phyloP scores from a whole-genome alignment of 352 stramenopile species.

The Pythium coloratum region DNA sequence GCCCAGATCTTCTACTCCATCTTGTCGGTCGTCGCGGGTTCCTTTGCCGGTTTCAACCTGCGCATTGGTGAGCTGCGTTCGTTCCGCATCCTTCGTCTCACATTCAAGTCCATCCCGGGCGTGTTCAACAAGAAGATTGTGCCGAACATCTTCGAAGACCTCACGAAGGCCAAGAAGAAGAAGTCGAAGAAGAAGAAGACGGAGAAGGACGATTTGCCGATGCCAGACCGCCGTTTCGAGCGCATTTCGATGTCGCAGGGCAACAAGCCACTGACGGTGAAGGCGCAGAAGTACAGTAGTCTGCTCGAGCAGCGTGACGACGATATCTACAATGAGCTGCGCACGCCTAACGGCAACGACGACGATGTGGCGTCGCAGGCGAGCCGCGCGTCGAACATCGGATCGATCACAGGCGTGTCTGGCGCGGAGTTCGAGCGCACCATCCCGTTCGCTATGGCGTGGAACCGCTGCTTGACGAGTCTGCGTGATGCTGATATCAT shows the following conservation, averaged over 20 bases:
- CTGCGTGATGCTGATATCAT: constrained; percentile 83
- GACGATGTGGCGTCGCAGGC: constrained; percentile 37
- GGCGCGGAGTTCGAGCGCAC: constrained; percentile 83
- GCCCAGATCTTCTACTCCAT: constrained; percentile 87
- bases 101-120: constrained; percentile 85
- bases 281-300: constrained; percentile 82
- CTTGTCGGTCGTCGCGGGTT: constrained; percentile 75
- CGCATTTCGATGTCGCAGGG: constrained; percentile 81
- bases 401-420: constrained; percentile 74
- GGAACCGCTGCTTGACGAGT: constrained; percentile 78
- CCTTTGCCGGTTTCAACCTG: constrained; percentile 83
- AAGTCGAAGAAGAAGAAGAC: constrained; percentile 58
- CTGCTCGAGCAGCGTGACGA: constrained; percentile 51
- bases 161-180: constrained; percentile 66
- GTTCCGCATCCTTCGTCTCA: constrained; percentile 78
- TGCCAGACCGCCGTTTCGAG: constrained; percentile 80
- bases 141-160: constrained; percentile 76
- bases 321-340: constrained; percentile 65
- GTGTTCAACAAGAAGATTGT: constrained; percentile 91
- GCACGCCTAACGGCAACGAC: constrained; percentile 67
- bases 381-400: constrained; percentile 56
- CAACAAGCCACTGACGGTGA: constrained; percentile 78
- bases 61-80: constrained; percentile 83
- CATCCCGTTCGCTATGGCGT: constrained; percentile 87
- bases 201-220: constrained; percentile 57